Percentiles rank a stretch among this genome's conserved stretches.
These are phyloP conservation scores for Graphiopsis chlorocephala DNA, from an alignment of 2,329 filamentous ascomycete genomes.

Conservation along the genomic window DNA sequence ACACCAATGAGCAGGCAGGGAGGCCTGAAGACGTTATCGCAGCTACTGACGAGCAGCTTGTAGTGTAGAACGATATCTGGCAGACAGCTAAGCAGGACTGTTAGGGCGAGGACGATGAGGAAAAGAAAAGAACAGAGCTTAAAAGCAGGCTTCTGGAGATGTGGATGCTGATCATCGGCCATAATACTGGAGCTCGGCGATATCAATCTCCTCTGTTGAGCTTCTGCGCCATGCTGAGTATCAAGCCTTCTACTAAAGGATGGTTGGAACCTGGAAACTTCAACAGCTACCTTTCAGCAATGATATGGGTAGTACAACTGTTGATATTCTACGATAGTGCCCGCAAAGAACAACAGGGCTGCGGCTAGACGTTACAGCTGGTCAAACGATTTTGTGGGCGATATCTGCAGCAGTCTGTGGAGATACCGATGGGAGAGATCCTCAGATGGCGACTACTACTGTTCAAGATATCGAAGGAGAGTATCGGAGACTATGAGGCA, in stretches of 20 bases:
- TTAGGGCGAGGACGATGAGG: neutral
- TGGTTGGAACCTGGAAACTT: conserved; percentile 18
- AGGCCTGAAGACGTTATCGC: conserved; percentile 5
- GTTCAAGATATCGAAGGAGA: conserved; percentile 15
- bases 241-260: conserved; percentile 12
- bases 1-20: neutral
- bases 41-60: conserved; percentile 2
- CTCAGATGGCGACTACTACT: conserved; percentile 18
- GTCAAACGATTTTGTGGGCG: conserved; percentile 13
- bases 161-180: conserved; percentile 11
- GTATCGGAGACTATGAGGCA: conserved; percentile 9
- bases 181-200: conserved; percentile 8
- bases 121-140: neutral
- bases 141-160: conserved; percentile 9
- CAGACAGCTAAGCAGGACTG: neutral
- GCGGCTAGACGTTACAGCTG: conserved; percentile 9
- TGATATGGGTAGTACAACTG: conserved; percentile 17
- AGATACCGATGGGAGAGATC: conserved; percentile 18
- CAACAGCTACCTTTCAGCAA: conserved; percentile 15
- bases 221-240: conserved; percentile 18
- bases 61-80: neutral
- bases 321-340: conserved; percentile 17
- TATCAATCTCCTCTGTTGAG: conserved; percentile 18
- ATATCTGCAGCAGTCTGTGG: conserved; percentile 14
- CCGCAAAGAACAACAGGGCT: conserved; percentile 1